Conservation (phyloP, 169 alveolate species). For the Toxoplasma gondii region DNA sequence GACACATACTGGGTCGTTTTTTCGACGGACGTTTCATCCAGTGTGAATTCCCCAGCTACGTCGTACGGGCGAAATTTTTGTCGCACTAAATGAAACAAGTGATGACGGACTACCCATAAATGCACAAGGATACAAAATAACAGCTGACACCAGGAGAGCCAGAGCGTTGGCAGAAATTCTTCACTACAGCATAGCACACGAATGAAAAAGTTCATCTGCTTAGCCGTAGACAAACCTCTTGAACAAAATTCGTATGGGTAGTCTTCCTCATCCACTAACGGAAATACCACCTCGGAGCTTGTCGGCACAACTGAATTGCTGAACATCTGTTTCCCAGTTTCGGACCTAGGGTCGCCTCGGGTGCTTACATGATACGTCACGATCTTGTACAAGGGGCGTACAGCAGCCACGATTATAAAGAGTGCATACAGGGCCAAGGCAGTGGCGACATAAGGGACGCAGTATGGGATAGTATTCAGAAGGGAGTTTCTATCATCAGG, state of each 20-base stretch:
- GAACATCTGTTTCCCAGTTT: background rate
- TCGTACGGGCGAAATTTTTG: background rate
- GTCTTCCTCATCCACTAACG: background rate
- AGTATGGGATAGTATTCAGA: background rate
- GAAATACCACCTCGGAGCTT: background rate
- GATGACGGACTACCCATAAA: background rate
- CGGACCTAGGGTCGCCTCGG: background rate
- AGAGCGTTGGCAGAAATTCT: background rate
- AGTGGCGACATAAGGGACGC: background rate
- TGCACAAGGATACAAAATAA: background rate
- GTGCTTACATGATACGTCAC: background rate
- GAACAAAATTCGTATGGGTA: background rate
- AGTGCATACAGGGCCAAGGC: background rate
- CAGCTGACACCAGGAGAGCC: background rate
- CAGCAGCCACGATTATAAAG: background rate
- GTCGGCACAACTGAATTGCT: background rate
- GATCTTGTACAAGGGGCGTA: background rate
- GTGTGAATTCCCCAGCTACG: background rate
- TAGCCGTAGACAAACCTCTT: background rate
- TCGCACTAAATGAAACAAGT: background rate
- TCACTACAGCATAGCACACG: background rate
- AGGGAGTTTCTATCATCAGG: conserved; percentile 15
- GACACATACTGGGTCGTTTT: background rate
- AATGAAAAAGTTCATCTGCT: background rate
- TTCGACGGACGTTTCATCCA: background rate